Evolutionary conservation across 306 rosid genomes (phyloP), one percentile per base, ranked within the genome.

Genomic region (Trifolium dubium): DNA sequence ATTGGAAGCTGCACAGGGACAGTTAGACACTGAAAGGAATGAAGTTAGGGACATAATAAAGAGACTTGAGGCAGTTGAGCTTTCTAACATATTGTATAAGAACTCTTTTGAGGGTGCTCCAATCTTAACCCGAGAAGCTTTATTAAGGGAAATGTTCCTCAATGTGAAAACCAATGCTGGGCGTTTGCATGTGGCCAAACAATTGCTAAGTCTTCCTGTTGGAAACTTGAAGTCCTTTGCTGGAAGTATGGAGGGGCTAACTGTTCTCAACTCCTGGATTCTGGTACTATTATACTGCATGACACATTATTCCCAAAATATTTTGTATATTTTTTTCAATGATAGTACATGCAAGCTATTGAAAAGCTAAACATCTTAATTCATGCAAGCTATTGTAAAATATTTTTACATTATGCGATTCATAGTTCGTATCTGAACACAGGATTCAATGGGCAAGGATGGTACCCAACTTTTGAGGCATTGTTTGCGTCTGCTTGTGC

Each of bases 391-490:
- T n/a, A 66, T 29, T 7, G 77, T 50, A 43, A 3, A 67, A 63
- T 12, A 65, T 84, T 80, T 17, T 72, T 73, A 73, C 63, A 64
- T 32, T 71, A 14, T 80, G 67, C 29, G 29, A 70, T 81, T 64
- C 62, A 44, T 78, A 13, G 61, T 85, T 69, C 47, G 35, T 71
- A 35, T 74, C 37, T 67, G 53, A 19, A 64, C 49, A 77, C 78
- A 95, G 99, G 99, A 95, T 70, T 95, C 99, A 8, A 87, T 95
- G 99, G 99, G 99, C 75, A 95, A 95, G 90, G 98, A 91, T 71
- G 92, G 97, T 51, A 95, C 99, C 80, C 97, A 92, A 86, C 97
- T 95, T 62, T 83, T 95, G 88, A 88, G 99, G 79, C 99, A 95
- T 49, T 95, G 99, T 85, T 93, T 95, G 85, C 97, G 99, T 59